phyloP scores from a whole-genome alignment of 1,284 basidiomycete genomes.

The Fomitopsis betulina region DNA sequence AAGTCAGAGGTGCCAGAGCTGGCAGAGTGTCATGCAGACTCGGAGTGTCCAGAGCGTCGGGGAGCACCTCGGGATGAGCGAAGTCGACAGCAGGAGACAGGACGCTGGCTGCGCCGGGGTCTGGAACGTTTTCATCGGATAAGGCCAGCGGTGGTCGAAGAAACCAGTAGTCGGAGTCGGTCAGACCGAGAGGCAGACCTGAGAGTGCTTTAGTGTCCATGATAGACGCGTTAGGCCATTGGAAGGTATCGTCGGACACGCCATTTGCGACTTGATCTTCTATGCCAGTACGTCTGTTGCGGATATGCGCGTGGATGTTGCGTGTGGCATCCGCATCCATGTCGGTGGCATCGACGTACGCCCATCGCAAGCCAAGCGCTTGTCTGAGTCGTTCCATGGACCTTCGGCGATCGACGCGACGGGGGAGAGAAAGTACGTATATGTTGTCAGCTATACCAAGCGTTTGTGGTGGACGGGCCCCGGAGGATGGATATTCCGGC shows the following conservation, averaged over 20 bases:
- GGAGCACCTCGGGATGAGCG: background rate
- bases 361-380: slow-evolving; percentile 45
- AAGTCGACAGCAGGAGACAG: background rate
- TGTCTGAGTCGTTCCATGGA: slow-evolving; percentile 50
- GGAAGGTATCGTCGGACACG: slow-evolving; percentile 20
- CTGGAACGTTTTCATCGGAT: background rate
- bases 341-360: slow-evolving; percentile 46
- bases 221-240: slow-evolving; percentile 35
- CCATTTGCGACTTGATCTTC: background rate
- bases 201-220: slow-evolving; percentile 30
- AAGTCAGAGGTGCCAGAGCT: slow-evolving; percentile 34
- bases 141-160: background rate
- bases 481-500: background rate
- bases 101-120: background rate
- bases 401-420: slow-evolving; percentile 43
- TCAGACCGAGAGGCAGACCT: slow-evolving; percentile 19
- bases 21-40: background rate
- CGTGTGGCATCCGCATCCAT: slow-evolving; percentile 33
- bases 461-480: background rate
- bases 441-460: slow-evolving; percentile 33
- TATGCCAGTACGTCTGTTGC: slow-evolving; percentile 24
- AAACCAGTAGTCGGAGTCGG: slow-evolving; percentile 33
- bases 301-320: slow-evolving; percentile 39
- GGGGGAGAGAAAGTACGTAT: slow-evolving; percentile 57
- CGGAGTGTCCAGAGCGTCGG: background rate